A percentile compares a stretch with the other conserved stretches of the same genome.
These are phyloP conservation scores for Bipolaris sorokiniana DNA, from an alignment of 2,329 filamentous ascomycete genomes.

Conservation along the genomic window DNA sequence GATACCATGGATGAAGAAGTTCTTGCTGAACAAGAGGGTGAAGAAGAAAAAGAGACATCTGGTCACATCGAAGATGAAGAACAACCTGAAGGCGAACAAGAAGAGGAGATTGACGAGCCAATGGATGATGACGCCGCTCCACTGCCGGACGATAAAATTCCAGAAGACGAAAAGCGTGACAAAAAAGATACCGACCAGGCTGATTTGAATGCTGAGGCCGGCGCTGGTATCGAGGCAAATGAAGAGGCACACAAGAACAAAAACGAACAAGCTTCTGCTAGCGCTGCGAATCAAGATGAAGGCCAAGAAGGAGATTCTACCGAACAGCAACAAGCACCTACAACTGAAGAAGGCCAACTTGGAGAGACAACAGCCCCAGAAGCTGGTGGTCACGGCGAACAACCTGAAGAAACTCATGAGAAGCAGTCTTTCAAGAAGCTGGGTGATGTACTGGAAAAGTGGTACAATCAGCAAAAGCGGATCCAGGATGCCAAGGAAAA, in stretches of 20 bases:
- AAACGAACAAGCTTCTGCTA: constrained; percentile 64
- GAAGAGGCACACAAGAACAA: constrained; percentile 60
- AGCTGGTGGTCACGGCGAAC: constrained; percentile 46
- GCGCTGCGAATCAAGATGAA: constrained; percentile 66
- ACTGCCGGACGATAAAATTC: constrained; percentile 58
- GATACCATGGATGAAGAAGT: constrained; percentile 45
- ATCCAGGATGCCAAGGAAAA: constrained; percentile 63
- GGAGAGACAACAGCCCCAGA: constrained; percentile 45
- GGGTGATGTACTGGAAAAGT: constrained; percentile 88
- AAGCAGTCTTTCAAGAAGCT: constrained; percentile 89
- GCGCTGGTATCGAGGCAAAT: constrained; percentile 69
- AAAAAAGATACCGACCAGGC: constrained; percentile 59
- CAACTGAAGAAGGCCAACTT: constrained; percentile 66
- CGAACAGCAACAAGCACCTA: constrained; percentile 67
- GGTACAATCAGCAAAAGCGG: constrained; percentile 86
- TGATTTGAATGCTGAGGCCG: constrained; percentile 63
- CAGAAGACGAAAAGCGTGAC: constrained; percentile 55
- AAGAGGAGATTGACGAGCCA: constrained; percentile 56
- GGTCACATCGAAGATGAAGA: constrained; percentile 48
- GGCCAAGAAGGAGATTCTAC: constrained; percentile 70
- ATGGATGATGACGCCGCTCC: constrained; percentile 49
- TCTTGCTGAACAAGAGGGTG: constrained; percentile 40
- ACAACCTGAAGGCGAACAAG: constrained; percentile 54
- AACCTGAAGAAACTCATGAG: constrained; percentile 51
- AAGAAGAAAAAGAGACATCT: constrained; percentile 45